Evolutionary conservation across 2,329 filamentous ascomycete genomes (phyloP).

Genomic region (Tolypocladium amazonense): DNA sequence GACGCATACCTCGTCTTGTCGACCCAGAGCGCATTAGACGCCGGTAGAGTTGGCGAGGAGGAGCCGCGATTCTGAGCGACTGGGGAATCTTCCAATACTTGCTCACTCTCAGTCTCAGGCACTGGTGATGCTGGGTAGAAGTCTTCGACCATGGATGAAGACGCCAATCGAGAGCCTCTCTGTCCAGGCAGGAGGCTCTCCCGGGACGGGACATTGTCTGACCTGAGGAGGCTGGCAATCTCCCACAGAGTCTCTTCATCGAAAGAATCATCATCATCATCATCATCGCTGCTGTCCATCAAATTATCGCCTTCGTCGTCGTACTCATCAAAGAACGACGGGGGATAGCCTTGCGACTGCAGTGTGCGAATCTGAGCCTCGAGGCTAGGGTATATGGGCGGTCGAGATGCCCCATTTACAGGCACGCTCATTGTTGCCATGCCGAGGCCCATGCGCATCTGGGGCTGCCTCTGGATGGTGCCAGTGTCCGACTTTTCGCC

Average conservation of each 20-base stretch:
- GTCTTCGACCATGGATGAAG: neutral
- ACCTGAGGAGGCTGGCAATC: constrained; percentile 48
- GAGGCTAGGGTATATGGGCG: constrained; percentile 2
- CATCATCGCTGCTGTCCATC: constrained; percentile 20
- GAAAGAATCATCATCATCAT: constrained; percentile 32
- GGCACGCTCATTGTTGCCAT: constrained; percentile 33
- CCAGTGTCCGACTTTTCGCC: constrained; percentile 51
- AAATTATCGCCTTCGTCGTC: constrained; percentile 31
- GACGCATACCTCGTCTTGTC: neutral
- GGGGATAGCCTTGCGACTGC: constrained; percentile 26
- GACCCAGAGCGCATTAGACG: neutral
- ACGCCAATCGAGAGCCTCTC: neutral
- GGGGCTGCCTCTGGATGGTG: constrained; percentile 20
- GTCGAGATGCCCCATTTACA: constrained; percentile 31
- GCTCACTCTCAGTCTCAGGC: neutral
- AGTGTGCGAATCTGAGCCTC: constrained; percentile 2
- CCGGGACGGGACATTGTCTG: constrained; percentile 39
- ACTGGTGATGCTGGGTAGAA: neutral
- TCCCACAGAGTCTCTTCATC: constrained; percentile 54
- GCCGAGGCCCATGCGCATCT: constrained; percentile 14
- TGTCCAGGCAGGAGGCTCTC: constrained; percentile 36
- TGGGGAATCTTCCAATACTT: neutral
- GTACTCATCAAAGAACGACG: constrained; percentile 51
- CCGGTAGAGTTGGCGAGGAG: neutral
- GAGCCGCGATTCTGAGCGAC: neutral